A percentile compares a stretch with the other conserved stretches of the same genome.
Conservation (phyloP, 768 basidiomycete species). For the Lentinus tigrinus region DNA sequence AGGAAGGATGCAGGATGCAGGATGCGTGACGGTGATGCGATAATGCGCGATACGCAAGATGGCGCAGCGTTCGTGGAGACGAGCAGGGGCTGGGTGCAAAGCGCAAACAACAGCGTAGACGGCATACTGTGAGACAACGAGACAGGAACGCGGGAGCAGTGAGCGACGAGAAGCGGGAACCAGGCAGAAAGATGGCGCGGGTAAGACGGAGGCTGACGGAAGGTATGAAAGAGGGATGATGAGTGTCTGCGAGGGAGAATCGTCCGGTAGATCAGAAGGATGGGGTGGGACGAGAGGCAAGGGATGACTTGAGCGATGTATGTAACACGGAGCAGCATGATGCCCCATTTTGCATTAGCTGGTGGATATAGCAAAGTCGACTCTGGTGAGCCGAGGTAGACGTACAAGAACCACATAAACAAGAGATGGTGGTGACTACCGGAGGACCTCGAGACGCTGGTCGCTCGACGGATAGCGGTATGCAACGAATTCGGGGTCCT, state of each 20-base stretch:
- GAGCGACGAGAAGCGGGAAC: neutral
- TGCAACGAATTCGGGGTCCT: slow-evolving; percentile 81
- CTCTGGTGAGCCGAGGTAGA: neutral
- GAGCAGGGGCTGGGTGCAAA: neutral
- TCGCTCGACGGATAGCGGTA: slow-evolving; percentile 84
- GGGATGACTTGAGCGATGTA: neutral
- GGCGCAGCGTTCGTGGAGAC: neutral
- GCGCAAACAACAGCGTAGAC: slow-evolving; percentile 6
- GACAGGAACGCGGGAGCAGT: neutral
- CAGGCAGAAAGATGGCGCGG: neutral
- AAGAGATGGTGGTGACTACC: slow-evolving; percentile 28
- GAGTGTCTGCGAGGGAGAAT: neutral
- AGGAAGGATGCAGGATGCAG: neutral
- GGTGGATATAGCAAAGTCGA: neutral
- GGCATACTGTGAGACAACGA: neutral
- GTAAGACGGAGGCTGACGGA: neutral
- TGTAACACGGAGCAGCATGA: neutral
- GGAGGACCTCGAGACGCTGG: slow-evolving; percentile 63
- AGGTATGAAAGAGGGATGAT: neutral
- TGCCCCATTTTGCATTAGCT: neutral
- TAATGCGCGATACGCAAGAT: neutral
- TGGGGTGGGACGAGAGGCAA: neutral
- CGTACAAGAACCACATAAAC: slow-evolving; percentile 2
- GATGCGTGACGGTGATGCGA: neutral
- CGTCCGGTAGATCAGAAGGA: neutral